phyloP scores from a whole-genome alignment of 2,329 filamentous ascomycete genomes.

The Leptoxyphium fumago region DNA sequence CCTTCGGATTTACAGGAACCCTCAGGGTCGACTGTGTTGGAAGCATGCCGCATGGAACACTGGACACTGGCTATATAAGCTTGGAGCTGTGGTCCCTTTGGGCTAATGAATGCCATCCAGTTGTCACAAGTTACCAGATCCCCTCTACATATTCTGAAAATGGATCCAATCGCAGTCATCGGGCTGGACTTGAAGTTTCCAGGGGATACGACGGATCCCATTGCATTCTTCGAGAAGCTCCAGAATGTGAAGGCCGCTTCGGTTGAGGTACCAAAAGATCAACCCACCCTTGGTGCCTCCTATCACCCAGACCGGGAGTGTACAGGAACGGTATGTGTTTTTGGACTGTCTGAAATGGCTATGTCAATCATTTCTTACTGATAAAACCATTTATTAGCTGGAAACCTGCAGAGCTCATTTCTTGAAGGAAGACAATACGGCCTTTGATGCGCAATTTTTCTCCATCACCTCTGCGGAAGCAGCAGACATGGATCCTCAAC shows the following conservation, averaged over 20 bases:
- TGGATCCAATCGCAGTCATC: constrained; percentile 29
- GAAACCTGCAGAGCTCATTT: too few species aligned
- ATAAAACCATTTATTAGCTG: too few species aligned
- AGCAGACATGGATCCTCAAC: constrained; percentile 15
- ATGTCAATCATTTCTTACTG: too few species aligned
- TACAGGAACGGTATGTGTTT: background rate
- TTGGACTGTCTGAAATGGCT: background rate
- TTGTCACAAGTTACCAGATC: background rate
- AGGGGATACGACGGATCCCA: constrained; percentile 3
- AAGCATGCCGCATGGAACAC: too few species aligned
- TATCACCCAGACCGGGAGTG: background rate
- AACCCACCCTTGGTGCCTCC: background rate
- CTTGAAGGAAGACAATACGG: too few species aligned
- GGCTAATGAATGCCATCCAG: too few species aligned
- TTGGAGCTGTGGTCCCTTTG: too few species aligned
- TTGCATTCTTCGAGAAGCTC: constrained; percentile 6
- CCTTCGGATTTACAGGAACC: too few species aligned
- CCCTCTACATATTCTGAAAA: background rate
- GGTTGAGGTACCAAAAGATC: background rate
- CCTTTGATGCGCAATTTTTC: too few species aligned
- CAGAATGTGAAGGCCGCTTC: background rate
- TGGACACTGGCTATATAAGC: too few species aligned
- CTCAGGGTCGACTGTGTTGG: too few species aligned
- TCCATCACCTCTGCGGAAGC: constrained; percentile 5
- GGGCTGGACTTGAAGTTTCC: constrained; percentile 26